A percentile compares a stretch with the other conserved stretches of the same genome.
Evolutionary conservation across 2,329 filamentous ascomycete genomes (phyloP).

Genomic region (Myriosclerotinia curreyana): DNA sequence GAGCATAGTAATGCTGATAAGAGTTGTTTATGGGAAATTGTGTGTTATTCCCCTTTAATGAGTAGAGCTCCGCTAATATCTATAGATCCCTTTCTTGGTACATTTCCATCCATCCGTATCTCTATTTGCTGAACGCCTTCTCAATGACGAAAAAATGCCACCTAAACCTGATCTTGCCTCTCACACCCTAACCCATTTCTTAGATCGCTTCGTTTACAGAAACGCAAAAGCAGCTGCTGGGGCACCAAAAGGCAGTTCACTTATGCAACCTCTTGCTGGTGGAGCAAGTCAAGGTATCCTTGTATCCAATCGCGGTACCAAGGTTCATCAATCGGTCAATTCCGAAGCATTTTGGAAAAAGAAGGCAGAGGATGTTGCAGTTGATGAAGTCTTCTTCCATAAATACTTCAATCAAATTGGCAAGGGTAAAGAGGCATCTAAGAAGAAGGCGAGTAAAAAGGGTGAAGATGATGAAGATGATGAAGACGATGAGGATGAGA

Average conservation of each 20-base stretch:
- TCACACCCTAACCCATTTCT: conserved; percentile 89
- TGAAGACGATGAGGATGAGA: conserved; percentile 63
- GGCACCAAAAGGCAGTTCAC: conserved; percentile 72
- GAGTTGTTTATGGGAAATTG: conserved; percentile 89
- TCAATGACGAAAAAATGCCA: conserved; percentile 67
- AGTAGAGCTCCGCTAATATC: background rate
- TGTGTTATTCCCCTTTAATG: conserved; percentile 44
- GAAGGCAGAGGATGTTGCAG: conserved; percentile 81
- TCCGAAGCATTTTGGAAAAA: conserved; percentile 87
- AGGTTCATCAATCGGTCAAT: conserved; percentile 69
- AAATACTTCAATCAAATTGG: conserved; percentile 82
- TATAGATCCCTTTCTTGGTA: conserved; percentile 60
- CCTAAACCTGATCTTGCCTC: conserved; percentile 87
- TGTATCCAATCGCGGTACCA: conserved; percentile 45
- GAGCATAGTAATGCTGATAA: conserved; percentile 90
- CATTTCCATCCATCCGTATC: conserved; percentile 95
- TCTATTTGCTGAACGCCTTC: conserved; percentile 71
- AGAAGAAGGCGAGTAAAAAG: conserved; percentile 54
- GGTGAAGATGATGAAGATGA: conserved; percentile 45
- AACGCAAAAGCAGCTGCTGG: conserved; percentile 72
- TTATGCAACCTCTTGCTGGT: conserved; percentile 89
- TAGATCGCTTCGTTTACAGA: conserved; percentile 98
- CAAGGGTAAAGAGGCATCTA: conserved; percentile 56
- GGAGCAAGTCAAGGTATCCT: conserved; percentile 59
- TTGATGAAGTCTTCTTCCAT: conserved; percentile 97